These are phyloP conservation scores for Flaveria robusta DNA, from an alignment of 129 eudicot species.

Conservation along the genomic window DNA sequence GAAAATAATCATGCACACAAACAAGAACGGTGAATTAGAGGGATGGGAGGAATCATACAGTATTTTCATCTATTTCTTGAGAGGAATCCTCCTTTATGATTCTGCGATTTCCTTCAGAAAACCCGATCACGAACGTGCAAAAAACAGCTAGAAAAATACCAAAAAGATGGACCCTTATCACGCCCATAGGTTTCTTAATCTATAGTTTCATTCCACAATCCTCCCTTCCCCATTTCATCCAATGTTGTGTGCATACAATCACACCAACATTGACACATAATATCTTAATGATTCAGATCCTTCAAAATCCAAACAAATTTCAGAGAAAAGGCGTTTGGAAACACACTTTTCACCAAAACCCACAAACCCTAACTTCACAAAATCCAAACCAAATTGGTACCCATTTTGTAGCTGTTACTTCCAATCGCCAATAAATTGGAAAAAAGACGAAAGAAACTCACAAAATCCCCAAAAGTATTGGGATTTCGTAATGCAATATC, in stretches of 20 bases:
- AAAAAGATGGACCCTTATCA: conserved; percentile 42
- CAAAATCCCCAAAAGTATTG: conserved; percentile 9
- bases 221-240: conserved; percentile 43
- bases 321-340: not conserved
- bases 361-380: conserved; percentile 17
- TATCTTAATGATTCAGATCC: conserved; percentile 12
- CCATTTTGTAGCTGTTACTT: not conserved
- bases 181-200: conserved; percentile 54
- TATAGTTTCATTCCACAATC: conserved; percentile 31
- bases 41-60: conserved; percentile 40
- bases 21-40: not conserved
- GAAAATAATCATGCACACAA: conserved; percentile 9
- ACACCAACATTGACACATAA: conserved; percentile 28
- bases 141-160: conserved; percentile 46
- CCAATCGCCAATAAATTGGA: not conserved
- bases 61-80: conserved; percentile 47
- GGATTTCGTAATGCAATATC: not conserved
- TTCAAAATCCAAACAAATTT: conserved; percentile 19
- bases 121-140: conserved; percentile 42
- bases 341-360: not conserved
- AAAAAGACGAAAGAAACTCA: not conserved
- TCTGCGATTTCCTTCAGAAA: conserved; percentile 49
- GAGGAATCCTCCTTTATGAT: conserved; percentile 28
- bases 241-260: conserved; percentile 22
- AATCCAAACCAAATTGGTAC: not conserved